Evolutionary conservation across 306 rosid species (phyloP).

Genomic region (Fagus sylvatica): DNA sequence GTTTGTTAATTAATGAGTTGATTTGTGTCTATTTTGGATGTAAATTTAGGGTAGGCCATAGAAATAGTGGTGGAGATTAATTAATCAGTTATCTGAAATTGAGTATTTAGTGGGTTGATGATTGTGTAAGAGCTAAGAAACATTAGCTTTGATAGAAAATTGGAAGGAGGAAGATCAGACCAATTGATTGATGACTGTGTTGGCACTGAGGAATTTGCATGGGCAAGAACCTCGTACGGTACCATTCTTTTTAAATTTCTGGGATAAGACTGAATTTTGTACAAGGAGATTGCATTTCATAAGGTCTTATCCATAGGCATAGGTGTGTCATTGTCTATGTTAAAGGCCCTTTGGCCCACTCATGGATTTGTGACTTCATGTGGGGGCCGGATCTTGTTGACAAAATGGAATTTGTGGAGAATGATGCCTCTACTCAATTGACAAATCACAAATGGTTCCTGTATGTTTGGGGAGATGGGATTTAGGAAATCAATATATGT

Average conservation of each 20-base stretch:
- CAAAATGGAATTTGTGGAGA: not conserved
- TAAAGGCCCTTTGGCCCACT: not conserved
- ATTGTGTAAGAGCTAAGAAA: not conserved
- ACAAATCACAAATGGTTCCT: too few species aligned
- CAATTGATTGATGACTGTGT: too few species aligned
- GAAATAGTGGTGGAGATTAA: not conserved
- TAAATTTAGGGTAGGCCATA: not conserved
- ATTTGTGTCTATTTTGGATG: not conserved
- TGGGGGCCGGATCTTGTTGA: not conserved
- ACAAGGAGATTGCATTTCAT: not conserved
- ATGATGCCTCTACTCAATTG: not conserved
- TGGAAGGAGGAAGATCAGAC: too few species aligned
- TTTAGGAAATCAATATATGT: too few species aligned
- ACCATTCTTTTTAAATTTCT: not conserved
- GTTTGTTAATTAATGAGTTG: not conserved
- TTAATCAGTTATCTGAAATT: not conserved
- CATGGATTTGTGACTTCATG: not conserved
- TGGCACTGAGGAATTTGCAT: too few species aligned
- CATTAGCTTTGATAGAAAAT: too few species aligned
- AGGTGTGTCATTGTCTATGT: not conserved
- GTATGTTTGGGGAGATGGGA: too few species aligned
- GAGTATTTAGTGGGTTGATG: not conserved
- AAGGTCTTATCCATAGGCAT: not conserved
- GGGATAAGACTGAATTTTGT: not conserved
- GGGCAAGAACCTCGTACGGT: not conserved